These are phyloP conservation scores for Cyclocybe cylindracea DNA, from an alignment of 768 basidiomycete genomes.

Conservation along the genomic window DNA sequence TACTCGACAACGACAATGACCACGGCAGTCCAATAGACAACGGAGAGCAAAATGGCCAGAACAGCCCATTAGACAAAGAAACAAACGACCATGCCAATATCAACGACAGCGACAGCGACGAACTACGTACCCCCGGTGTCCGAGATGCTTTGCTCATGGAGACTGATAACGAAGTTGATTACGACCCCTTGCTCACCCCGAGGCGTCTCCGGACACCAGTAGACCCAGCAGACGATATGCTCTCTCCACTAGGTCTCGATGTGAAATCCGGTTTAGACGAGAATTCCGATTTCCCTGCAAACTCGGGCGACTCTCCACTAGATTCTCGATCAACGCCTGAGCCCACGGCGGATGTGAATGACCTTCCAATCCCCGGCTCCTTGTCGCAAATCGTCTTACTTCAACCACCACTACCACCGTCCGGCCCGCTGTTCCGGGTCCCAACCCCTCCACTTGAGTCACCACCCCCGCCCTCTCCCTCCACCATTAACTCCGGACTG, in stretches of 20 bases:
- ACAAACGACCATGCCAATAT: not conserved
- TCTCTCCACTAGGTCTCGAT: slow-evolving; percentile 25
- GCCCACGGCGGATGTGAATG: slow-evolving; percentile 3
- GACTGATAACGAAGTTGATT: slow-evolving; percentile 19
- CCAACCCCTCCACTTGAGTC: slow-evolving; percentile 6
- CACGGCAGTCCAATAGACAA: slow-evolving; percentile 4
- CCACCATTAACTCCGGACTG: slow-evolving; percentile 20
- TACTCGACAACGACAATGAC: slow-evolving; percentile 7
- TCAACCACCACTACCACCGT: slow-evolving; percentile 24
- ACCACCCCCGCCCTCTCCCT: slow-evolving; percentile 17
- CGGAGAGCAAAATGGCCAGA: not conserved
- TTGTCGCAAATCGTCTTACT: slow-evolving; percentile 23
- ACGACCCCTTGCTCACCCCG: slow-evolving; percentile 23
- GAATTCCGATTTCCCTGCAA: slow-evolving; percentile 9
- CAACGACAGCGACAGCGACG: slow-evolving; percentile 16
- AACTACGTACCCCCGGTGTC: slow-evolving; percentile 15
- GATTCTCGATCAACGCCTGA: not conserved
- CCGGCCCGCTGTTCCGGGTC: slow-evolving; percentile 19
- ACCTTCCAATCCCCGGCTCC: slow-evolving; percentile 22
- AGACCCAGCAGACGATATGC: slow-evolving; percentile 11
- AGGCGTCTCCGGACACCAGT: slow-evolving; percentile 4
- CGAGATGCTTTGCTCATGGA: slow-evolving; percentile 6
- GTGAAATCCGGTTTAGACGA: slow-evolving; percentile 20
- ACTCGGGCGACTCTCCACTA: slow-evolving; percentile 7
- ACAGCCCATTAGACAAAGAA: not conserved